Evolutionary conservation across 2,329 filamentous ascomycete genomes (phyloP).

Genomic region (Aspergillus pseudoviridinutans): DNA sequence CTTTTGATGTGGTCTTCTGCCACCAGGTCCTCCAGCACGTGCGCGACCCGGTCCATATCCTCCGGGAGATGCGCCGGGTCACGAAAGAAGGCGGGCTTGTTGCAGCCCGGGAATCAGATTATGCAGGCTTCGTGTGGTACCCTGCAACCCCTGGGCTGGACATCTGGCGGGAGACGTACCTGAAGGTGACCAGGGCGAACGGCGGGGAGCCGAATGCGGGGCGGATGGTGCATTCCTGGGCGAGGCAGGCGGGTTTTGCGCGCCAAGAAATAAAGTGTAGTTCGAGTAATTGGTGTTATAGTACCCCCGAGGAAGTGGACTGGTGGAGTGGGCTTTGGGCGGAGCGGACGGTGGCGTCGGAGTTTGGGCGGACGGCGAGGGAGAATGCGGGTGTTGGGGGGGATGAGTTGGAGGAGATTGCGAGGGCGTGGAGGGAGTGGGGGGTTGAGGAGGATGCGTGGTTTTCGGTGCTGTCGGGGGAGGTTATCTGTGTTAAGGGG

Average conservation of each 20-base stretch:
- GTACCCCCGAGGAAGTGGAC: conserved; percentile 19
- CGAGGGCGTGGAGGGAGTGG: conserved; percentile 28
- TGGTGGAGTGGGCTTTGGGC: conserved; percentile 28
- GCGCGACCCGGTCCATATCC: conserved; percentile 43
- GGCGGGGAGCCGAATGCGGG: conserved; percentile 21
- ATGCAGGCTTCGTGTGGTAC: conserved; percentile 24
- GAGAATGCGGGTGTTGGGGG: conserved; percentile 23
- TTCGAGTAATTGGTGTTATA: conserved; percentile 28
- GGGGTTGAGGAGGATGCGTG: conserved; percentile 28
- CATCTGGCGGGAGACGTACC: conserved; percentile 16
- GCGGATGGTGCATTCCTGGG: conserved; percentile 26
- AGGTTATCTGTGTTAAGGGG: conserved; percentile 29
- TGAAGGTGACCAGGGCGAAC: conserved; percentile 15
- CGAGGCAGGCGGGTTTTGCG: conserved; percentile 24
- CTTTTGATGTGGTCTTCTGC: conserved; percentile 56
- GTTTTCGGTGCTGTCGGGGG: conserved; percentile 27
- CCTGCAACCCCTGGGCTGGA: conserved; percentile 20
- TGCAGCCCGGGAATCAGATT: conserved; percentile 39
- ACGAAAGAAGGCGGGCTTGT: conserved; percentile 48
- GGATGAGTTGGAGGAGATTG: conserved; percentile 28
- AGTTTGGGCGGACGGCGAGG: conserved; percentile 24
- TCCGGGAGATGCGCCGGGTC: conserved; percentile 53
- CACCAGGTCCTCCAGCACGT: conserved; percentile 58
- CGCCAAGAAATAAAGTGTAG: conserved; percentile 14
- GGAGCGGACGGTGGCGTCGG: conserved; percentile 21